These are phyloP conservation scores for Candolleomyces eurysporus DNA, from an alignment of 768 basidiomycete genomes.

Conservation along the genomic window DNA sequence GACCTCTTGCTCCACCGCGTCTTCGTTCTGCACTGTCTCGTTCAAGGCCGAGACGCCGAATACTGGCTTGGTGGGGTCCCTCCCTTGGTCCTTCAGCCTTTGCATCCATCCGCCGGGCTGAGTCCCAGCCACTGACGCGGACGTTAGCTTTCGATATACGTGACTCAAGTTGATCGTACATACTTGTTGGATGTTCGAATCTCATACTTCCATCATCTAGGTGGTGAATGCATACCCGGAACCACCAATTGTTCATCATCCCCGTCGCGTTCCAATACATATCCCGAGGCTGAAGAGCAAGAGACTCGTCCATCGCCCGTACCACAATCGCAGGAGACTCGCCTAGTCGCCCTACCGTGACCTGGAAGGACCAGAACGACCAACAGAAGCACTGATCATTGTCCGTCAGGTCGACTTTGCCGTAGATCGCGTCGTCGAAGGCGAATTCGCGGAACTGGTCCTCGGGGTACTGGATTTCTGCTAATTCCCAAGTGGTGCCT, in stretches of 20 bases:
- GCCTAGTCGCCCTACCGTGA: constrained; percentile 32
- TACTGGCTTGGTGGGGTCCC: constrained; percentile 40
- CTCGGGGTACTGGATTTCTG: constrained; percentile 43
- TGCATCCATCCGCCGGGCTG: constrained; percentile 62
- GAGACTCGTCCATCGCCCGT: constrained; percentile 53
- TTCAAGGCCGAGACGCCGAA: constrained; percentile 22
- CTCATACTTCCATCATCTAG: constrained; percentile 30
- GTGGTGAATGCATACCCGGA: constrained; percentile 48
- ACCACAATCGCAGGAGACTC: constrained; percentile 41
- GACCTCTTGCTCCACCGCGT: constrained; percentile 10
- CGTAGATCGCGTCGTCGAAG: constrained; percentile 41
- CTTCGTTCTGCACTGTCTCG: not conserved
- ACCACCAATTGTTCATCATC: constrained; percentile 71
- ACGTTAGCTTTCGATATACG: too few species aligned
- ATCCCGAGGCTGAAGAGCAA: constrained; percentile 48
- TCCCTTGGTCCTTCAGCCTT: constrained; percentile 44
- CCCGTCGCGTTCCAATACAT: constrained; percentile 61
- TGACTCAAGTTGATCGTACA: constrained; percentile 1
- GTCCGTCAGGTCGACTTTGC: constrained; percentile 45
- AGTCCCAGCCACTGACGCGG: constrained; percentile 34
- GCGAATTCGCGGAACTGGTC: constrained; percentile 43
- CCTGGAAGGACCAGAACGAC: constrained; percentile 54
- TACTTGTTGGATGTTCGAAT: constrained; percentile 59
- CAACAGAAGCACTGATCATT: constrained; percentile 57
- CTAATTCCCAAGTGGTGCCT: constrained; percentile 47